Base-by-base conservation (phyloP, 192 early-diverging fungal genomes). In the Backusella morwellensis region DNA sequence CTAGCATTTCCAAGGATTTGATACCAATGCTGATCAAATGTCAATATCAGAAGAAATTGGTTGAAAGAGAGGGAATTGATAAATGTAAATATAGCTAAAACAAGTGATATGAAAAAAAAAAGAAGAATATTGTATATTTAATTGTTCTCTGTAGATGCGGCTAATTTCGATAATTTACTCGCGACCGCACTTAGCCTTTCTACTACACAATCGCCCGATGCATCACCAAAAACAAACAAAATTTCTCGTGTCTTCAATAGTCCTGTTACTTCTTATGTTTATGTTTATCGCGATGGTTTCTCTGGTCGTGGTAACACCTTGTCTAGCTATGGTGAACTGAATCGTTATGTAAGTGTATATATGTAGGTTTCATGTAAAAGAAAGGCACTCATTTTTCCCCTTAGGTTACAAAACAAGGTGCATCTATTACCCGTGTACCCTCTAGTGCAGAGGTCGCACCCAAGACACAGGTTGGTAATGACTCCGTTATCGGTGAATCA, bases 401-500 rank as follows among this genome's bases (percentile, higher is more conserved):
- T 42, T 68, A 74, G 68, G 66, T 47, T 35, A 78, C 68, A 42
- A 80, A 80, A 44, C 76, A 84, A 85, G 86, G 82, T 72, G 80
- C 82, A 63, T 76, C 83, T 38, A 83, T 84, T 19, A 81, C 82
- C 5, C 91, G 92, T 38, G 85, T 96, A 50, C 86, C 91, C 52
- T 83, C 85, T 75, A 90, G 92, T 32, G 93, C 92, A 42, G 89
- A 91, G 74, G 91, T 94, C 19, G 82, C 82, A 26, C 81, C 81
- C 56, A 88, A 88, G 72, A 90, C 92, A 66, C 91, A 96, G 74
- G 92, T 99, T 70, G 95, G 96, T 21, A 79, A 86, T 7, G 98
- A 99, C 78, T 98, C 96, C 0, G 78, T 98, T 70, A 87, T 99
- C 47, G 97, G 97, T 66, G 92, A 95, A 36, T 90, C 91, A 56